phyloP scores from a whole-genome alignment of 257 asterid genomes.

The Rubia yunnanensis region DNA sequence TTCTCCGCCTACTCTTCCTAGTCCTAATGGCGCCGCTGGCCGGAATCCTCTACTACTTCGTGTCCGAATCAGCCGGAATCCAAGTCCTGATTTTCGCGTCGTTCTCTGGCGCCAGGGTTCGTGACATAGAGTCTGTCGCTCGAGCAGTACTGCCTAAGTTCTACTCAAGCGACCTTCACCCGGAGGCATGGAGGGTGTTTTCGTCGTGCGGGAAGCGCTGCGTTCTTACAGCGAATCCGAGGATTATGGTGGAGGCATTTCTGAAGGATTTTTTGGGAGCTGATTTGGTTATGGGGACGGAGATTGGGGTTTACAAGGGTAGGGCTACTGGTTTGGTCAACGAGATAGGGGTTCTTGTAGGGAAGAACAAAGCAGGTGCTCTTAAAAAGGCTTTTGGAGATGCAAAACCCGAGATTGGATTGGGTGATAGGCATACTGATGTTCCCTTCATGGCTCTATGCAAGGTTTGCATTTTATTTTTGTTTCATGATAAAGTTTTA shows the following conservation, averaged over 20 bases:
- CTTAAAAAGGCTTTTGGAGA: slow-evolving; percentile 42
- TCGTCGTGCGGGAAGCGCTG: slow-evolving; percentile 49
- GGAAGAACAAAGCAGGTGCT: slow-evolving; percentile 36
- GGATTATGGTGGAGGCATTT: slow-evolving; percentile 57
- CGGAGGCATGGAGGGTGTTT: slow-evolving; percentile 52
- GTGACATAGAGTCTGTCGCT: slow-evolving; percentile 44
- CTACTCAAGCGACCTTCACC: slow-evolving; percentile 40
- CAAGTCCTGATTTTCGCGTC: slow-evolving; percentile 38
- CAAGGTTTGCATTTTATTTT: slow-evolving; percentile 25
- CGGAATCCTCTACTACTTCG: slow-evolving; percentile 37
- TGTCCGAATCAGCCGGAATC: slow-evolving; percentile 53
- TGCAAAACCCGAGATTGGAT: slow-evolving; percentile 40
- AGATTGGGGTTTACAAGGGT: slow-evolving; percentile 32
- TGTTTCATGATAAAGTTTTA: not conserved
- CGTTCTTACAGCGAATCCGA: slow-evolving; percentile 53
- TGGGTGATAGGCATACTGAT: slow-evolving; percentile 52
- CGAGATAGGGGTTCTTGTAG: slow-evolving; percentile 44
- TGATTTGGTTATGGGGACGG: slow-evolving; percentile 58
- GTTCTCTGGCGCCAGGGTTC: slow-evolving; percentile 29
- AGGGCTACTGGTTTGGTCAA: slow-evolving; percentile 51
- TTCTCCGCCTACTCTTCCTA: slow-evolving; percentile 36
- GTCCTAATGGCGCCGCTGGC: slow-evolving; percentile 42
- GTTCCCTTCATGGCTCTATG: slow-evolving; percentile 45
- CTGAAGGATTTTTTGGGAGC: slow-evolving; percentile 49
- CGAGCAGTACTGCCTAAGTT: slow-evolving; percentile 50